Evolutionary conservation across 2,329 filamentous ascomycete species (phyloP), one percentile per base, ranked within the genome.

Genomic region (Neofusicoccum ribis): DNA sequence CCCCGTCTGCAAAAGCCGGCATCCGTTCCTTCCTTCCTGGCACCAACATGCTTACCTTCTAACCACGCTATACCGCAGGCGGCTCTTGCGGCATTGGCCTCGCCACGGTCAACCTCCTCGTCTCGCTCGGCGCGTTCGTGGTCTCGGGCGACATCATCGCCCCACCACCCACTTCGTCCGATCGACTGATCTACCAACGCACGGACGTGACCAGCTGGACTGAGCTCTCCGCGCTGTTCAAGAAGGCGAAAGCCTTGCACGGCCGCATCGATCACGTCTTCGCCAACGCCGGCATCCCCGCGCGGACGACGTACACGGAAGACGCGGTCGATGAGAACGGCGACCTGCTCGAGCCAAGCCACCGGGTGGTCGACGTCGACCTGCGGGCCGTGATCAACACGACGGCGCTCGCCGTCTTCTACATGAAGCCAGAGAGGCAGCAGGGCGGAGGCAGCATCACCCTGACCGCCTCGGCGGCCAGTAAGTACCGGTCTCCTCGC

Each of bases 41-140:
- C 23, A 23, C 36, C 8, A 39, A 39, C 36, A 11, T 9, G 11
- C 37, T 11, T 39, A 31, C 27, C 37, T 39, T 39, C 27, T 7
- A 31, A 31, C 5, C 11, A 39, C 14, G 14, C 3, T 11, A 39
- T 4, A 39, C 37, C 2, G 7, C 63, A 82, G 85, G 86, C 64
- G 83, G 83, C 65, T 85, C 83, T 0, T 86, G 84, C 6, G 86
- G 86, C 43, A 88, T 88, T 62, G 86, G 86, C 44, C 79, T 86
- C 23, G 83, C 83, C 46, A 86, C 86, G 2, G 79, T 81, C 12
- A 71, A 81, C 5, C 76, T 85, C 4, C 80, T 87, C 17, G 76
- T 86, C 2, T 77, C 79, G 1, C 72, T 82, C 0, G 85, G 85
- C 41, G 85, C 85, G 34, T 78, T 74, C n/a, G 85, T 88, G 14